Conservation (phyloP, 208 protist genomes). For the Histomonas meleagridis region DNA sequence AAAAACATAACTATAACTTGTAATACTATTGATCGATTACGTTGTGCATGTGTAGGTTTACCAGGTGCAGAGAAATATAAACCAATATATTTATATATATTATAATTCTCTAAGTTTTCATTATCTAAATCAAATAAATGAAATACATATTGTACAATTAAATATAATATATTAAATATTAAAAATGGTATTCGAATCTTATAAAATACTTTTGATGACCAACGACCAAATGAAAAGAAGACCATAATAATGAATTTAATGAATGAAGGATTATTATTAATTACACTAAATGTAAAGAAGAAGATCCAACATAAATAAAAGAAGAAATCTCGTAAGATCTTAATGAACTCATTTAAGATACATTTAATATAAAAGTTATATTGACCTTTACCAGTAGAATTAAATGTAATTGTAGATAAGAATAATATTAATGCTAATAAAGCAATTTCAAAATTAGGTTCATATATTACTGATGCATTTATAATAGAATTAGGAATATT, state of each 20-base stretch:
- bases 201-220: background rate
- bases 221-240: background rate
- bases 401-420: background rate
- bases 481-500: background rate
- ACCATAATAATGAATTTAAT: background rate
- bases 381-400: too few relatives aligned
- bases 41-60: background rate
- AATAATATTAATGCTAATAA: background rate
- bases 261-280: conserved; percentile 5
- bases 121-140: background rate
- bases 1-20: background rate
- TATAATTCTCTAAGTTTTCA: background rate
- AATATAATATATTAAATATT: background rate
- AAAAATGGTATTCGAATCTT: background rate
- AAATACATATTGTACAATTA: background rate
- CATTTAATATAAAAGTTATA: too few relatives aligned
- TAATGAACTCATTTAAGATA: too few relatives aligned
- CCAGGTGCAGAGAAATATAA: background rate
- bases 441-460: background rate
- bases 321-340: background rate
- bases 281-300: background rate
- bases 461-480: background rate
- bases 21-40: background rate
- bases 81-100: background rate
- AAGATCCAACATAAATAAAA: background rate